Conservation (phyloP, 2,329 filamentous ascomycete genomes). For the Ustulina deusta region DNA sequence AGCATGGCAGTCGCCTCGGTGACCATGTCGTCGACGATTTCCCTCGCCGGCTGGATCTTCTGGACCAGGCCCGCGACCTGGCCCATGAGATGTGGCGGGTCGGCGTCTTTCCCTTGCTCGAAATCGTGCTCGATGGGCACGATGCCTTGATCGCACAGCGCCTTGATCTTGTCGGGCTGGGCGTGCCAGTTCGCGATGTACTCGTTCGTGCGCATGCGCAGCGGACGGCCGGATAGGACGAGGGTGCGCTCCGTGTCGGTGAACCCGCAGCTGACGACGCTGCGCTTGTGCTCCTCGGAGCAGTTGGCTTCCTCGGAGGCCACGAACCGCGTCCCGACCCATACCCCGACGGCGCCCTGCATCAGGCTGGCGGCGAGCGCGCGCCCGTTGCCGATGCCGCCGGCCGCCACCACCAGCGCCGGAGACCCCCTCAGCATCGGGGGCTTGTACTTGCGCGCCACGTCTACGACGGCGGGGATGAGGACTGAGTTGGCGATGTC, state of each 20-base stretch:
- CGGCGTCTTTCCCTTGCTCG: slow-evolving; percentile 83
- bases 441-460: slow-evolving; percentile 78
- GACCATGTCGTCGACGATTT: slow-evolving; percentile 94
- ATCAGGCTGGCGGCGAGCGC: slow-evolving; percentile 84
- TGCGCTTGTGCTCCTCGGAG: slow-evolving; percentile 83
- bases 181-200: slow-evolving; percentile 87
- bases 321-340: slow-evolving; percentile 95
- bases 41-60: slow-evolving; percentile 81
- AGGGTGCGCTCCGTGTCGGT: slow-evolving; percentile 85
- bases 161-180: slow-evolving; percentile 78
- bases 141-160: slow-evolving; percentile 79
- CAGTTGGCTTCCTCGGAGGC: slow-evolving; percentile 85
- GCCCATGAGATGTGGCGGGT: slow-evolving; percentile 92
- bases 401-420: slow-evolving; percentile 88
- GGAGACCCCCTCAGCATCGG: slow-evolving; percentile 73
- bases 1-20: slow-evolving; percentile 77
- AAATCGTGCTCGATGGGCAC: slow-evolving; percentile 87
- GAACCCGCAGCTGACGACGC: slow-evolving; percentile 82
- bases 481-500: slow-evolving; percentile 88
- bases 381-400: slow-evolving; percentile 86
- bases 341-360: slow-evolving; percentile 89
- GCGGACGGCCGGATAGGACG: slow-evolving; percentile 82
- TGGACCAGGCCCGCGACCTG: slow-evolving; percentile 85
- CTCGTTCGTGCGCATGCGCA: slow-evolving; percentile 84
- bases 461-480: slow-evolving; percentile 87